Evolutionary conservation across 2,329 filamentous ascomycete species (phyloP), one percentile per base, ranked within the genome.

Genomic region (Aureobasidium sp.): DNA sequence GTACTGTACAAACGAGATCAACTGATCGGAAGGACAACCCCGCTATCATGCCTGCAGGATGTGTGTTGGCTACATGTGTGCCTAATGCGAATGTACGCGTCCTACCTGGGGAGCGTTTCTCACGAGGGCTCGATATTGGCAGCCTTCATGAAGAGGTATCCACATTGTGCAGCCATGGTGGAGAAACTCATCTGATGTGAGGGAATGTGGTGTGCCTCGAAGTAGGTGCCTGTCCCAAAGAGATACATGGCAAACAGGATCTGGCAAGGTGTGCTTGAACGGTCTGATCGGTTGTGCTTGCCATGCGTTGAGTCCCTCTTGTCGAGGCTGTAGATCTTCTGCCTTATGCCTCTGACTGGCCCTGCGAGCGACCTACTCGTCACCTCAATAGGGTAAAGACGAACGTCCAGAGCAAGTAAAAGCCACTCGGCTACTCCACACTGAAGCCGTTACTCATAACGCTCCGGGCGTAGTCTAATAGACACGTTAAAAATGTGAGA

Each of bases 401-500:
- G 19, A 3, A 31, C 37, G 15, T 17, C 5, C n/a, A 39, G 57
- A 50, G 44, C 45, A 40, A 40, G 56, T 7, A 42, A 48, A 50
- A 60, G 57, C 57, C 57, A 50, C 29, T 60, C 45, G 57, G 44
- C 44, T 60, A 49, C 57, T 60, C 44, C 57, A 49, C 45, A 42
- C 44, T 40, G 37, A 22, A 35, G 40, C 57, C 57, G 57, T 60
- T 60, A 33, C 22, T 15, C 5, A 3, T 12, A 60, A 60, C 57
- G 44, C 19, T 33, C 37, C 45, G 57, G 57, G 33, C 33, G 45
- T 60, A 60, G 57, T 60, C 45, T 60, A 60, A 50, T 60, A 60
- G 57, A 60, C 33, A 60, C 57, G 57, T 60, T 60, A 60, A 60
- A 24, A 60, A 49, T 60, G 33, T 60, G 57, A 60, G 57, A 60